Base-by-base conservation (phyloP, 1,284 basidiomycete genomes). In the Ceratobasidium sp. region DNA sequence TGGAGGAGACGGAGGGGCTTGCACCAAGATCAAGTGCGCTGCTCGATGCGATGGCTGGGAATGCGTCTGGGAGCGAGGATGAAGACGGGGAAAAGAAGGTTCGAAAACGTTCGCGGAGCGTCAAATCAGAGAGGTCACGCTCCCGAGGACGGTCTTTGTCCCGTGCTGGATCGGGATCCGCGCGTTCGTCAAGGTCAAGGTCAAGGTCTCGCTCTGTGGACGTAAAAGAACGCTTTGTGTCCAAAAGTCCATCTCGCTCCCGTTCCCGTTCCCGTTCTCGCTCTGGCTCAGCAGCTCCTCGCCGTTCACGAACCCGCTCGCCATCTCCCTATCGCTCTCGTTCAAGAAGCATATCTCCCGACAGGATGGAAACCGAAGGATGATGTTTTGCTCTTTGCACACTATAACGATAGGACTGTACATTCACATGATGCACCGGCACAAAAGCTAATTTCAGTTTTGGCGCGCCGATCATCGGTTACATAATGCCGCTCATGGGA, bases 1-100 rank as follows among this genome's bases (percentile, higher is more conserved):
- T 99, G 16, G 96, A 99, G 82, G 95, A 97, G 77, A 92, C 88
- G 25, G 92, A 94, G 70, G 96, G 97, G 0, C 84, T 99, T 48
- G 88, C 90, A 0, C 90, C 92, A 2, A 83, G 94, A 21, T 88
- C 90, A 79, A 94, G 92, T 78, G 86, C 89, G 61, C 81, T 98
- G 23, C 83, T 95, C 73, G 88, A 92, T 75, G 93, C 91, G 0
- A 86, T 96, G 86, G 89, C 92, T 77, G 91, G 88, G 49, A 86
- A 83, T 74, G 60, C 73, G 36, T 58, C 64, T 30, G 73, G 60
- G 36, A 74, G 62, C 49, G 75, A 74, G 16, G 77, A 64, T 63
- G 77, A 74, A 69, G 78, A 40, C 18, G 64, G 40, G 16, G 38
- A 56, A n/a, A 58, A 46, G 23, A 46, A 40, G 16, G 42, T n/a